These are phyloP conservation scores for Candida hungchunana DNA, from an alignment of 805 yeast genomes.

Conservation along the genomic window DNA sequence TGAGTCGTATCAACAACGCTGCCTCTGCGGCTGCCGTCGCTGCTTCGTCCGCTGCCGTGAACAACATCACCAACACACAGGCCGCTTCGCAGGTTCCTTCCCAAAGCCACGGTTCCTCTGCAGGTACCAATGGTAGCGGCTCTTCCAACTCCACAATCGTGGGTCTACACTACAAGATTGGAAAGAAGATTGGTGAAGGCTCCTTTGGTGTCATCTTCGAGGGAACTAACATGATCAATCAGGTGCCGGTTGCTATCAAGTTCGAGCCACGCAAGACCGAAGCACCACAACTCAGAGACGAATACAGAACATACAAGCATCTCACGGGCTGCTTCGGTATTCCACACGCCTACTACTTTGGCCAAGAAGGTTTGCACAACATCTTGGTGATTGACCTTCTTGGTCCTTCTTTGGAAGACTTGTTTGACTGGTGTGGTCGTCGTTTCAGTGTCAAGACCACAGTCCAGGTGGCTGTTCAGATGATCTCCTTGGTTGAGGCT, in stretches of 20 bases:
- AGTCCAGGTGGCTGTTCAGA: constrained; percentile 70
- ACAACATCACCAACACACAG: constrained; percentile 25
- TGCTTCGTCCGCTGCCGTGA: constrained; percentile 27
- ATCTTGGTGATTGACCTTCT: constrained; percentile 71
- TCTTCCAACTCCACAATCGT: constrained; percentile 31
- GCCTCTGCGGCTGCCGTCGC: constrained; percentile 28
- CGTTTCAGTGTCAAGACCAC: constrained; percentile 68
- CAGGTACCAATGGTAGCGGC: constrained; percentile 8
- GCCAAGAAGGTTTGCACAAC: constrained; percentile 81
- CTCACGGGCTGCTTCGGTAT: constrained; percentile 66
- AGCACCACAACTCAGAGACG: constrained; percentile 81
- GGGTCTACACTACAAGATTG: constrained; percentile 67
- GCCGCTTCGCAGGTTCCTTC: constrained; percentile 5
- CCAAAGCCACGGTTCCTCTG: constrained; percentile 7
- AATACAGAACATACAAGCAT: constrained; percentile 72
- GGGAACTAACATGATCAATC: constrained; percentile 68
- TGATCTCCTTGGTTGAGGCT: constrained; percentile 67
- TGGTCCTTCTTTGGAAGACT: constrained; percentile 78
- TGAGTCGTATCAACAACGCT: constrained; percentile 19
- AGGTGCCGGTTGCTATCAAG: constrained; percentile 65
- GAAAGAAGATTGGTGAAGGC: constrained; percentile 84
- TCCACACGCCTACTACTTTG: constrained; percentile 81
- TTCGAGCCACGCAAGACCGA: constrained; percentile 78
- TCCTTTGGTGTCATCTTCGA: constrained; percentile 83
- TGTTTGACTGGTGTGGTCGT: constrained; percentile 86